Base-by-base conservation (phyloP, 1,284 basidiomycete genomes). In the Irpex rosettiformis region DNA sequence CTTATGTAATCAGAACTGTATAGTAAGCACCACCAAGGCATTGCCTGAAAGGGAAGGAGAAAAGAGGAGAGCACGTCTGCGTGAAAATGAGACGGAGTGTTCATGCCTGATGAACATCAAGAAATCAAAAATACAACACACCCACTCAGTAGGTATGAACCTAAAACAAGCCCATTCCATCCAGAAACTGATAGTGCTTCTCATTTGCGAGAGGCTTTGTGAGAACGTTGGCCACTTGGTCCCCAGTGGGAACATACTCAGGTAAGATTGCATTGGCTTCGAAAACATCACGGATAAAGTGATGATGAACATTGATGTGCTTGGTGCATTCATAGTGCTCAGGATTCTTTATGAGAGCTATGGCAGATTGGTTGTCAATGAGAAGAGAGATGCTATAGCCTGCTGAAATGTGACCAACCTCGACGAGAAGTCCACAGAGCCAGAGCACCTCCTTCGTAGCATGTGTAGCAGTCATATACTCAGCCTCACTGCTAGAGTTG, bases 401-500 rank as follows among this genome's bases (percentile, higher is more conserved):
- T 2, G 42, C 2, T 5, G 54, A 59, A 0, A 43, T 1, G 27
- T 57, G 52, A 11, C 54, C 54, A 7, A 66, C 13, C 1, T 54
- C 54, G 7, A 6, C 2, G 16, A 66, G 61, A 2, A 66, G 51
- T 4, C n/a, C 3, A 10, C 62, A 56, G 4, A 66, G 58, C 64
- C 64, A 73, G 1, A 71, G 42, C 6, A 57, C 62, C 27, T 73
- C 68, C 16, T 66, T 60, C 2, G 65, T 42, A 21, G 61, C 57
- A 4, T 65, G 58, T 0, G 62, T 52, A 3, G 59, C 58, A 5
- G 66, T 62, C 27, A 67, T 59, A 45, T 67, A 68, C 43, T 74
- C 71, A 3, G 73, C 62, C 55, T 73, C 70, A 1, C 62, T 70
- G 4, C 61, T 64, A 0, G 69, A 73, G 1, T 65, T 59, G 2